Conservation (phyloP, 805 yeast genomes). For the Candida pini region DNA sequence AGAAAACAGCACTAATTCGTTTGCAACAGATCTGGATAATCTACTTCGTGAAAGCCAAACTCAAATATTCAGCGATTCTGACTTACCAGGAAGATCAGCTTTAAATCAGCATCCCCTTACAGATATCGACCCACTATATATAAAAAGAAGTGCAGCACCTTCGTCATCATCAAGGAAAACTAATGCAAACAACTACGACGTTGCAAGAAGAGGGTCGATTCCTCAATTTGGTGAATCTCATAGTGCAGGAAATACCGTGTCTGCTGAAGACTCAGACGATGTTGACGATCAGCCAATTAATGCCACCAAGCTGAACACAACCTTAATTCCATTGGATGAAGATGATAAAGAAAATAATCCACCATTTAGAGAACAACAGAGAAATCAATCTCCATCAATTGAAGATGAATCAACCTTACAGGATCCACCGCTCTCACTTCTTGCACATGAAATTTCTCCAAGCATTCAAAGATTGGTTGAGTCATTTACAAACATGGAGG, state of each 20-base stretch:
- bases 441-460: slow-evolving; percentile 29
- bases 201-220: not conserved
- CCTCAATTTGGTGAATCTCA: not conserved
- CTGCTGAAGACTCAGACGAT: slow-evolving; percentile 10
- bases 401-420: slow-evolving; percentile 3
- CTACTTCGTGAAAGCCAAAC: not conserved
- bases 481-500: slow-evolving; percentile 22
- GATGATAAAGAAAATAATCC: slow-evolving; percentile 29
- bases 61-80: slow-evolving; percentile 1
- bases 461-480: slow-evolving; percentile 28
- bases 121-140: slow-evolving; percentile 23
- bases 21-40: not conserved
- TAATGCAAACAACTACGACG: not conserved
- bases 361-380: slow-evolving; percentile 4
- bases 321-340: slow-evolving; percentile 47
- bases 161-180: not conserved
- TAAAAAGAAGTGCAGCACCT: slow-evolving; percentile 4
- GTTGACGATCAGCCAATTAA: slow-evolving; percentile 33
- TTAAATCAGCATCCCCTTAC: slow-evolving; percentile 19
- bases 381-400: not conserved
- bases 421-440: slow-evolving; percentile 15
- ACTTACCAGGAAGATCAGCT: slow-evolving; percentile 10
- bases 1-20: slow-evolving; percentile 3
- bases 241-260: not conserved
- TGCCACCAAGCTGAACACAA: slow-evolving; percentile 51